Evolutionary conservation across 257 asterid genomes (phyloP), one percentile per base, ranked within the genome.

Genomic region (Nicotiana paniculata): DNA sequence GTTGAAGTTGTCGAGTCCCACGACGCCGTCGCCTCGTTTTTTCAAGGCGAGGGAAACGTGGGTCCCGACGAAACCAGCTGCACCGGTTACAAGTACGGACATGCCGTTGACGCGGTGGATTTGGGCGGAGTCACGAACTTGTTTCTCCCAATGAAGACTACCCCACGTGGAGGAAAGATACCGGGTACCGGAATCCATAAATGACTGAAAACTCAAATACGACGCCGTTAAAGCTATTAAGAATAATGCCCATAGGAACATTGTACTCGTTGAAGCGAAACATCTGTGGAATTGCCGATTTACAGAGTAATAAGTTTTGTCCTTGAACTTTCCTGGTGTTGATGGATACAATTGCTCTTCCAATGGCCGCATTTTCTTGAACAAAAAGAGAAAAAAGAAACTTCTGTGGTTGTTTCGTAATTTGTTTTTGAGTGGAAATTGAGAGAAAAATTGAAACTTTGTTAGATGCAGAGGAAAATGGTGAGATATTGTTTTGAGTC

Each of bases 201-300:
- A 72, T 0, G 87, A 84, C 24, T 81, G 84, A 70, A 84, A 84
- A 39, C 87, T 84, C 82, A 81, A 54, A 81, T 84, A 84, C 53
- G 87, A 80, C 30, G 84, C 84, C 28, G 87, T 84, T 65, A 84
- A 53, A 18, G 87, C 87, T 4, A 84, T 39, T 21, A 84, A 54
- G 62, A 84, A 84, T 15, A 84, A 57, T 4, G 84, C 87, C 87
- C 87, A 84, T 54, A 84, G 37, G 54, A 84, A 84, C 86, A 84
- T 48, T 13, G 84, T 84, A 51, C 81, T 84, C 0, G 87, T 84
- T 4, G 87, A 84, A 32, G 87, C 62, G 24, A 84, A 84, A 77
- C 87, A 84, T 0, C 84, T 75, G 9, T 84, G 64, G 30, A 81
- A 26, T 54, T 80, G 84, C 12, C 82, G 37, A 55, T 80, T 76